Evolutionary conservation across 2,329 filamentous ascomycete species (phyloP), one percentile per base, ranked within the genome.

Genomic region (Aspergillus sp.): DNA sequence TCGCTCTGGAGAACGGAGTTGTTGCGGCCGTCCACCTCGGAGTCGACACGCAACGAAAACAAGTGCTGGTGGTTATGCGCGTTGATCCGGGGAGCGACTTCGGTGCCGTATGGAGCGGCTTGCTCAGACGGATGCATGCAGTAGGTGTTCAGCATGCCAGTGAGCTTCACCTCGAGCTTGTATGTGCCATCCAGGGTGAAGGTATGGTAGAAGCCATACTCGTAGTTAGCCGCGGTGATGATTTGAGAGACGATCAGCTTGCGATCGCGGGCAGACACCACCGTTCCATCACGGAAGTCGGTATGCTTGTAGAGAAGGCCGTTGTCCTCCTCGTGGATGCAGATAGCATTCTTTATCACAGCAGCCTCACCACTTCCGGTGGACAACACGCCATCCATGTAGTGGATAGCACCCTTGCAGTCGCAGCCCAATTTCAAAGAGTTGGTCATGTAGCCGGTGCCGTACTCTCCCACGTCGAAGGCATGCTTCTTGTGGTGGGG

Each of bases 21-120:
- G 45, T 78, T 72, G 2, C 78, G 72, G 0, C 86, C 86, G 53
- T 93, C 86, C 37, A 94, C 74, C 52, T 86, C 88, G 20, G 86
- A 75, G 54, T 94, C 82, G 32, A 93, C 67, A 26, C 86, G 82
- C 32, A 94, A 67, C 52, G 84, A 93, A 73, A 94, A 93, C 19
- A 94, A 72, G 59, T 94, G 86, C 60, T 94, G 86, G 60, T 93
- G 86, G 65, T 93, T 93, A 64, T 93, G 86, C 1, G 86, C 86
- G 49, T 91, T 91, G 52, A 93, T 84, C 28, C 82, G 77, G 0
- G 83, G 82, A 48, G 88, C 88, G 4, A 94, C 86, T 57, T 93
- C 79, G 0, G 85, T 93, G 38, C 86, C 86, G 82, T 82, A 93
- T 34, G 83, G 84, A 15, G 80, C 68, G 3, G 82, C 79, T 39